phyloP scores from a whole-genome alignment of 176 grass and related monocot species.

The Thinopyrum elongatum region DNA sequence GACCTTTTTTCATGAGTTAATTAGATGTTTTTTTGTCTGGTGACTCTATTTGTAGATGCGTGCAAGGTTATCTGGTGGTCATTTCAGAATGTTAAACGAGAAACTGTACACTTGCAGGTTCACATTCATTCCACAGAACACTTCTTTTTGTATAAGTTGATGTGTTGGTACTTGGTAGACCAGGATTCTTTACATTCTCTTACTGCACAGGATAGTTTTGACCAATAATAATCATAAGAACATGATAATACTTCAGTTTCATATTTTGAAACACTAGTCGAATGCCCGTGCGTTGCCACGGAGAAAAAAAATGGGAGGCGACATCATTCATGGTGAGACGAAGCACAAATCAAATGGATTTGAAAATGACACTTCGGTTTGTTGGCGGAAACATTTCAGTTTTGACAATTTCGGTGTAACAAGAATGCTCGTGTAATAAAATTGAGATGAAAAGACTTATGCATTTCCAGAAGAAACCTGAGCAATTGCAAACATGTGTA shows the following conservation, averaged over 20 bases:
- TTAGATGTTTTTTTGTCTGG: conserved; percentile 6
- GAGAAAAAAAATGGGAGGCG: no score
- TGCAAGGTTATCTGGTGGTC: conserved; percentile 84
- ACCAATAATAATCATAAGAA: neutral
- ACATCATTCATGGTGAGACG: no score
- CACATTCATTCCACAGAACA: conserved; percentile 15
- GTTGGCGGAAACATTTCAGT: no score
- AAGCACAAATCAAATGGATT: no score
- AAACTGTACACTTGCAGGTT: conserved; percentile 96
- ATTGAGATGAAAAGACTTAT: no score
- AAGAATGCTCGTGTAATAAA: no score
- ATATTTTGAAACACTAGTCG: neutral
- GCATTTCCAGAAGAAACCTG: no score
- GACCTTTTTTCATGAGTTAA: neutral
- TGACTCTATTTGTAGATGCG: conserved; percentile 64
- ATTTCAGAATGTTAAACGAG: conserved; percentile 98
- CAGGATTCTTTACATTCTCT: neutral
- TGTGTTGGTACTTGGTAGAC: neutral
- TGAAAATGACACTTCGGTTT: no score
- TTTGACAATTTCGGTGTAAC: no score
- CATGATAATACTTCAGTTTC: neutral
- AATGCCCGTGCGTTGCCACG: no score
- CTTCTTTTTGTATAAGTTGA: neutral
- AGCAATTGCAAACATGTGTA: no score
- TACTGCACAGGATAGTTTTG: neutral